Base-by-base conservation (phyloP, 2,329 filamentous ascomycete genomes). In the Thermoascus crustaceus region DNA sequence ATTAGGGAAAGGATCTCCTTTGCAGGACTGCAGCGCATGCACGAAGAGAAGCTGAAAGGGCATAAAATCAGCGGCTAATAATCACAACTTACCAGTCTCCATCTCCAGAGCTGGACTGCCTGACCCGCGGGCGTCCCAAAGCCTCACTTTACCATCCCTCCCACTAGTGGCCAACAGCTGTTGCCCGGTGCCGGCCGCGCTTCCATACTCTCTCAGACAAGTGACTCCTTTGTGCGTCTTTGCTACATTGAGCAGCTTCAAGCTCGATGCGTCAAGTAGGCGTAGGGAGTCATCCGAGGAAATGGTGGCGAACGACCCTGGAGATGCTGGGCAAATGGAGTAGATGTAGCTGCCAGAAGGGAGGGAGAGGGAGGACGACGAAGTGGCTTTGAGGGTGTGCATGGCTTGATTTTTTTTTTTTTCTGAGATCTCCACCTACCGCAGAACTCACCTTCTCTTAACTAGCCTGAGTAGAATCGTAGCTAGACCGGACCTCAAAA, bases 251-350 rank as follows among this genome's bases (percentile, higher is more conserved):
- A 55, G 50, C 34, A 54, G 50, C 11, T 51, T 42, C 25, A 66
- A 50, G 31, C 51, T 49, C 25, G 50, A 42, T 19, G 54, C 55
- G 44, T 65, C 60, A 40, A 67, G 59, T 5, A 63, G 42, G 9
- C 63, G 59, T 33, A 67, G 47, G 11, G 64, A 67, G 47, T 67
- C 61, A 50, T 67, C 63, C 11, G 64, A 67, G 5, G 63, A 63
- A 37, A 67, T 67, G 26, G 59, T 61, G 9, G 62, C 62, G 29
- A 67, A 55, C 6, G 49, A 47, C 16, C 47, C 47, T 16, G 47
- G 42, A 9, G 50, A 50, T 5, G 51, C 49, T 2, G 52, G 42
- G 4, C 53, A 47, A 33, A 67, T 51, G 7, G 55, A 54, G 45
- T 67, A 67, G 43, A 67, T 66, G 50, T 67, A 67, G 41, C 55